Conservation (phyloP, 1,284 basidiomycete species). For the Lentinus polychrous region DNA sequence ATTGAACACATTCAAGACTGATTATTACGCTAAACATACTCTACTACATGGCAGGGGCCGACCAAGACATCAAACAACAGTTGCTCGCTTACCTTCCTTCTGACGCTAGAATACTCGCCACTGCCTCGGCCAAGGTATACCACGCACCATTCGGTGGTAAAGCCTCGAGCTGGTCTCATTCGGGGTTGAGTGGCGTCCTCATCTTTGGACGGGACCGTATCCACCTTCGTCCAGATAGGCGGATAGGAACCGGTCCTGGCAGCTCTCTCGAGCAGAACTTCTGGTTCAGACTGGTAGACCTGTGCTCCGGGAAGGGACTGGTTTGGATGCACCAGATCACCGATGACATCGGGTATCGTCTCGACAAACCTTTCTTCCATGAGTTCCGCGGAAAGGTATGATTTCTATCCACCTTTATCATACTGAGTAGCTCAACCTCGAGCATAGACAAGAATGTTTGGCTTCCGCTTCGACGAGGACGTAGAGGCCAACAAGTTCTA, state of each 20-base stretch:
- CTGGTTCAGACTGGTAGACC: slow-evolving; percentile 74
- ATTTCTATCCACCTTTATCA: slow-evolving; percentile 9
- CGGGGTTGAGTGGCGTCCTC: slow-evolving; percentile 65
- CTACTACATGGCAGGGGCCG: slow-evolving; percentile 13
- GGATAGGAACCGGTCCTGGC: slow-evolving; percentile 13
- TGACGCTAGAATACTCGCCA: slow-evolving; percentile 20
- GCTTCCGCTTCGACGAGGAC: slow-evolving; percentile 65
- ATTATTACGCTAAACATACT: slow-evolving; percentile 6
- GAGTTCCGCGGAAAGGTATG: slow-evolving; percentile 79
- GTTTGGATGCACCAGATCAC: slow-evolving; percentile 89
- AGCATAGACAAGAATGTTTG: slow-evolving; percentile 69
- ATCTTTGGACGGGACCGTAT: slow-evolving; percentile 63
- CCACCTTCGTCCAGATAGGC: slow-evolving; percentile 20
- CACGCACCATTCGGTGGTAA: slow-evolving; percentile 43
- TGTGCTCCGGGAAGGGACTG: slow-evolving; percentile 58
- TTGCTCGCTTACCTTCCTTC: slow-evolving; percentile 23
- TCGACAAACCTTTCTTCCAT: slow-evolving; percentile 92
- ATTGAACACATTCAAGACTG: not conserved
- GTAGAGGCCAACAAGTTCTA: slow-evolving; percentile 52
- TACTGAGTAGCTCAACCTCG: not conserved
- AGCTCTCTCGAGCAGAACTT: slow-evolving; percentile 27
- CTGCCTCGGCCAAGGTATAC: slow-evolving; percentile 39
- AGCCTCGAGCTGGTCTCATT: slow-evolving; percentile 59
- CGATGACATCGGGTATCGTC: slow-evolving; percentile 71
- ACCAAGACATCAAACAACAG: slow-evolving; percentile 20